These are phyloP conservation scores for Leccinum uliginosum DNA, from an alignment of 768 basidiomycete species.

Conservation along the genomic window DNA sequence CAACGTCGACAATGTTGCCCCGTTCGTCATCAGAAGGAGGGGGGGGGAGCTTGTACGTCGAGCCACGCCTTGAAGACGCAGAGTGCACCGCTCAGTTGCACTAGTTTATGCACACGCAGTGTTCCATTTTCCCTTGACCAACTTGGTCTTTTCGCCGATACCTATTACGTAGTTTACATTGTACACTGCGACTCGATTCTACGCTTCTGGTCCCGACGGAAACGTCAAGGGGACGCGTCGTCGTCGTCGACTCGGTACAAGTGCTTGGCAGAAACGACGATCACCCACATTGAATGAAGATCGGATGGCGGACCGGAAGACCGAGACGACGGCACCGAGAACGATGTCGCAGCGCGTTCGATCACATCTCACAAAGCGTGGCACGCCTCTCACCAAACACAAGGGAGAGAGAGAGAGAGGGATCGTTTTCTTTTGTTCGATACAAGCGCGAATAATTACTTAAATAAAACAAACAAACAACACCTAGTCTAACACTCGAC, in stretches of 20 bases:
- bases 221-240: background rate
- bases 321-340: background rate
- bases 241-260: background rate
- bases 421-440: background rate
- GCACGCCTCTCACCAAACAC: background rate
- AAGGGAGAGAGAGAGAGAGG: background rate
- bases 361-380: background rate
- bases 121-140: background rate
- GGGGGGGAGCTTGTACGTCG: background rate
- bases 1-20: no score
- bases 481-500: constrained; percentile 12
- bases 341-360: background rate
- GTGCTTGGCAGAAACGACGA: background rate
- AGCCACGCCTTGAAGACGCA: background rate
- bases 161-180: background rate
- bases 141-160: background rate
- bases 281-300: background rate
- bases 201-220: background rate
- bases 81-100: background rate
- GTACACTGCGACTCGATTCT: background rate
- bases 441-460: constrained; percentile 33
- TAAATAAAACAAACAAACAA: constrained; percentile 20
- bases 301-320: background rate
- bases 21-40: background rate
- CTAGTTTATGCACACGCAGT: background rate